phyloP scores from a whole-genome alignment of 371 early-diverging fungal genomes.

The Mortierella sp. region DNA sequence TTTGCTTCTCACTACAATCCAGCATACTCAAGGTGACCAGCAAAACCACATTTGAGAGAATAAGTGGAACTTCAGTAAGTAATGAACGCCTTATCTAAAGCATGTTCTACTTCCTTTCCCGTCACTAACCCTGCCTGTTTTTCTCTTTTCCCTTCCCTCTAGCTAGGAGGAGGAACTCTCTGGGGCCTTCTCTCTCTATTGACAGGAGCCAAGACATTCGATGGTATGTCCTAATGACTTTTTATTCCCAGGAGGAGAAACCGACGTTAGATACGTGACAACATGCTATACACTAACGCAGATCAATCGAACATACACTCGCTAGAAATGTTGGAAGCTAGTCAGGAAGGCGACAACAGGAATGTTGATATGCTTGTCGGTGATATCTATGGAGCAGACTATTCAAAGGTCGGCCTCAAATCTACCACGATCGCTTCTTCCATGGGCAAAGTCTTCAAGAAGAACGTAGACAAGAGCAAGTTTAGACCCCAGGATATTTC shows the following conservation, averaged over 20 bases:
- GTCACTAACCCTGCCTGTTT: background rate
- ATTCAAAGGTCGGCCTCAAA: constrained; percentile 88
- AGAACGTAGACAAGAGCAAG: constrained; percentile 67
- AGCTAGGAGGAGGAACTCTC: constrained; percentile 97
- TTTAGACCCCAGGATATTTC: constrained; percentile 87
- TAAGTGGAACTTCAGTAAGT: constrained; percentile 91
- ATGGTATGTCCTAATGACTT: constrained; percentile 60
- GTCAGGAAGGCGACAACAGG: constrained; percentile 91
- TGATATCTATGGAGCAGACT: constrained; percentile 95
- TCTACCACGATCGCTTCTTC: constrained; percentile 93
- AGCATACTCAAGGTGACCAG: constrained; percentile 88
- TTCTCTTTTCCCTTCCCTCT: background rate
- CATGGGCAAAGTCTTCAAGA: constrained; percentile 96
- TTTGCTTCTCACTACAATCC: background rate
- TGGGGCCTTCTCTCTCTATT: constrained; percentile 94
- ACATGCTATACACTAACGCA: background rate
- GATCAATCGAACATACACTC: background rate
- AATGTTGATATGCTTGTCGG: constrained; percentile 96
- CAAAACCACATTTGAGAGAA: constrained; percentile 80
- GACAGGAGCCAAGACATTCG: constrained; percentile 86
- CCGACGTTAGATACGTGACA: background rate
- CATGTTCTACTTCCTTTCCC: background rate
- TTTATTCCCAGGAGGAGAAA: background rate
- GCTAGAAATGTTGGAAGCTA: constrained; percentile 92
- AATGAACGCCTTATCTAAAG: background rate